These are phyloP conservation scores for Ascochyta koolunga DNA, from an alignment of 2,329 filamentous ascomycete species.

Conservation along the genomic window DNA sequence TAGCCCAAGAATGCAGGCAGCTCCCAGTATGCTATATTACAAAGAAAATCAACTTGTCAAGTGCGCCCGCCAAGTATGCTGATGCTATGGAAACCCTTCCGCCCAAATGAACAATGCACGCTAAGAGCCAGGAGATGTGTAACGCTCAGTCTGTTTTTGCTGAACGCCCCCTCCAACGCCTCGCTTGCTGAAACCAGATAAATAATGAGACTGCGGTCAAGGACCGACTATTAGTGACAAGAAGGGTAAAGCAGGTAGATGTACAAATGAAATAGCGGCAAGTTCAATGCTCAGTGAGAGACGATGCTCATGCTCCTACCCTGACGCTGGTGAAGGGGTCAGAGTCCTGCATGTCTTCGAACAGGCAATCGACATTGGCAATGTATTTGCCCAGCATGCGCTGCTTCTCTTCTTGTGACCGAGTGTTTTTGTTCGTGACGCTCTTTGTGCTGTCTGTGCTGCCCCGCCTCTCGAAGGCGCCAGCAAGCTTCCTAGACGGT, in stretches of 20 bases:
- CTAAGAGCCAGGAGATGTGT: constrained; percentile 10
- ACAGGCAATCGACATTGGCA: constrained; percentile 79
- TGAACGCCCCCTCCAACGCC: constrained; percentile 31
- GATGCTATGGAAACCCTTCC: constrained; percentile 12
- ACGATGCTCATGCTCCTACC: constrained; percentile 4
- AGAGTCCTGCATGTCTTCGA: constrained; percentile 80
- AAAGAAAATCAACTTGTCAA: constrained; percentile 10
- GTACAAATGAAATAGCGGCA: constrained; percentile 21
- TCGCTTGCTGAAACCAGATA: constrained; percentile 29
- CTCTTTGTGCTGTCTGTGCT: constrained; percentile 39
- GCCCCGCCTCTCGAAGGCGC: constrained; percentile 41
- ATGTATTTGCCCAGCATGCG: constrained; percentile 76
- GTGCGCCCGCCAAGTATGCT: constrained; percentile 16
- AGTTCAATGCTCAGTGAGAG: neutral
- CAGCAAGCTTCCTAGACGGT: constrained; percentile 44
- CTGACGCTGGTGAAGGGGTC: constrained; percentile 60
- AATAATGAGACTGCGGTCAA: constrained; percentile 13
- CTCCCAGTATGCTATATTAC: constrained; percentile 14
- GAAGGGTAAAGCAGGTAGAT: constrained; percentile 19
- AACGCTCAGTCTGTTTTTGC: constrained; percentile 17
- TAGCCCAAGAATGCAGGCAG: constrained; percentile 16
- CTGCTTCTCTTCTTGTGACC: constrained; percentile 82
- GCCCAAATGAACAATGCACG: constrained; percentile 12
- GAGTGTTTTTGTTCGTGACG: constrained; percentile 49
- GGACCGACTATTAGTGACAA: constrained; percentile 19